Evolutionary conservation across 2,329 filamentous ascomycete genomes (phyloP).

Genomic region (Pseudocercospora fuligena): DNA sequence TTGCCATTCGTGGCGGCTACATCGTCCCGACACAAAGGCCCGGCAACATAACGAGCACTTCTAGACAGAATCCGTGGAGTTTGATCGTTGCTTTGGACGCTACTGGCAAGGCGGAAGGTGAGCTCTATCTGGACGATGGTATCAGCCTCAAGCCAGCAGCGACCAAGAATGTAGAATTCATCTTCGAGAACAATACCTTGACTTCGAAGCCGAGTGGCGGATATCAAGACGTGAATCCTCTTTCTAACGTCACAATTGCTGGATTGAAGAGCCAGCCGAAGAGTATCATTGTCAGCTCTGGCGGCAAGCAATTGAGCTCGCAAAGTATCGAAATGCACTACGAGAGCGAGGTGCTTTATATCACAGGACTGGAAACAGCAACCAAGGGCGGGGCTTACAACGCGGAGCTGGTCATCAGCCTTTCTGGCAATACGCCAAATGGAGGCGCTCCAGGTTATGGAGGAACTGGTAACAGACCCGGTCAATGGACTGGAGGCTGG

Average conservation of each 20-base stretch:
- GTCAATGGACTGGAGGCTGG: background rate
- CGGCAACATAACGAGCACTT: slow-evolving; percentile 28
- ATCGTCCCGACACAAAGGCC: slow-evolving; percentile 35
- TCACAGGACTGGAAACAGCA: slow-evolving; percentile 24
- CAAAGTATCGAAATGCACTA: slow-evolving; percentile 15
- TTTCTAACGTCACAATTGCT: slow-evolving; percentile 39
- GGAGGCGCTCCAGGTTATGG: background rate
- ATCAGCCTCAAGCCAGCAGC: slow-evolving; percentile 63
- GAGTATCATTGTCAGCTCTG: slow-evolving; percentile 8
- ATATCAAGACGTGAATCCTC: slow-evolving; percentile 29
- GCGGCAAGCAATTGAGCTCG: slow-evolving; percentile 1
- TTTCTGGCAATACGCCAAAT: background rate
- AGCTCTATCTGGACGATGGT: slow-evolving; percentile 66
- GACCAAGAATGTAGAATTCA: slow-evolving; percentile 55
- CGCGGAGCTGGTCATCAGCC: slow-evolving; percentile 19
- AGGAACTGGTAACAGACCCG: background rate
- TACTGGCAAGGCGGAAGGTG: slow-evolving; percentile 7
- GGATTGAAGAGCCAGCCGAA: slow-evolving; percentile 24
- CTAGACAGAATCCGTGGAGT: slow-evolving; percentile 25
- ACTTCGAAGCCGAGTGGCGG: slow-evolving; percentile 30
- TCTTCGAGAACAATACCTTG: slow-evolving; percentile 30
- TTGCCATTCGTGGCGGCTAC: slow-evolving; percentile 33
- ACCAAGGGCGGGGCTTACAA: slow-evolving; percentile 27
- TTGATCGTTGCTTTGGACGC: slow-evolving; percentile 27
- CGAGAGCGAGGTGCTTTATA: slow-evolving; percentile 23